phyloP scores from a whole-genome alignment of 169 alveolate genomes.

The Plasmodium vivax region DNA sequence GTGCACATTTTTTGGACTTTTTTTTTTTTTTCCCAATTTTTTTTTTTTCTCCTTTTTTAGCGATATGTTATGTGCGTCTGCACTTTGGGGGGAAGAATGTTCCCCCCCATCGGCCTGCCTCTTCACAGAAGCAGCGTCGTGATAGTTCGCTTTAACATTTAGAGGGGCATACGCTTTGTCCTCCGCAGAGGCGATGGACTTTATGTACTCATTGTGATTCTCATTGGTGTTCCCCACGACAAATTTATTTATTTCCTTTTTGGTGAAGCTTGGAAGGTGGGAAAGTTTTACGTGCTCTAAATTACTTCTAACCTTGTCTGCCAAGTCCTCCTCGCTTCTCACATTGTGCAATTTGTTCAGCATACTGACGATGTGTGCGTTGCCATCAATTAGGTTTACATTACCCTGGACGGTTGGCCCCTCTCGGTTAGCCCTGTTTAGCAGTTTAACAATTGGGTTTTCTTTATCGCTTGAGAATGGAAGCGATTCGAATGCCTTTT shows the following conservation, averaged over 20 bases:
- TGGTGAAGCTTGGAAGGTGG: neutral
- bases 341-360: neutral
- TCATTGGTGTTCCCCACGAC: neutral
- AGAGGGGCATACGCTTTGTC: slow-evolving; percentile 4
- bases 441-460: slow-evolving; percentile 5
- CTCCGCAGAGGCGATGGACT: neutral
- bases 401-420: neutral
- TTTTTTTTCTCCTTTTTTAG: neutral
- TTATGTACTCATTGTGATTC: neutral
- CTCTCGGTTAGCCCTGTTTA: neutral
- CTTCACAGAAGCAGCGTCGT: neutral
- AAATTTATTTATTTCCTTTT: neutral
- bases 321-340: neutral
- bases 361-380: neutral
- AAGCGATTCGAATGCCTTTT: neutral
- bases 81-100: neutral
- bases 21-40: neutral
- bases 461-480: neutral
- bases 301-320: neutral
- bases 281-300: neutral
- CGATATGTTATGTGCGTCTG: neutral
- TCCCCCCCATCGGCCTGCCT: neutral
- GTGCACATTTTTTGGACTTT: slow-evolving; percentile 6
- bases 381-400: neutral
- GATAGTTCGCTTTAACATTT: neutral